Evolutionary conservation across 768 basidiomycete species (phyloP), one percentile per base, ranked within the genome.

Genomic region (Boletus sp.): DNA sequence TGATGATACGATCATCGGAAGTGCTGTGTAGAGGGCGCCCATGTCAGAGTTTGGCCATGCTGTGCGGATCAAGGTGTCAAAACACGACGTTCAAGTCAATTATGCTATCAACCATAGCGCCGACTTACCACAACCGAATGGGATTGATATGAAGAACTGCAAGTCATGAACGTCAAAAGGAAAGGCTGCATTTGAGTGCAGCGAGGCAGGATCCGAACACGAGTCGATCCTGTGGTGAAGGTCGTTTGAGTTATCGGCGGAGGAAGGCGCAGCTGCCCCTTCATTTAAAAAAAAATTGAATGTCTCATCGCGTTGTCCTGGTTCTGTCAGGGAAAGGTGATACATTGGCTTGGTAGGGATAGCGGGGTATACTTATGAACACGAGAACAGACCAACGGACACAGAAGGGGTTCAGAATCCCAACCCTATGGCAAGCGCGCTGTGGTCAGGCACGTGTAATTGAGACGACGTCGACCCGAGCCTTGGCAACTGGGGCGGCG

Each of bases 331-430:
- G 38, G 45, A 52, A 27, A 14, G 21, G 19, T 25, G 38, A 53
- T 37, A 42, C 15, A 50, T 56, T 42, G 17, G 34, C 7, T 38
- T 29, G 17, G 21, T 21, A 41, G 46, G 55, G 46, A 34, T 17
- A 21, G 38, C n/a, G 53, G 50, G 27, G 29, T 23, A n/a, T n/a
- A n/a, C 23, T 8, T 19, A n/a, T 21, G 46, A 30, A 6, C 33
- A n/a, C 52, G 55, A 62, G 5, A 64, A 57, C 59, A 41, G 55
- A 53, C 56, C 46, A 34, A 6, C 9, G n/a, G 33, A 29, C 34
- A 9, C 39, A 11, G 29, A 15, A 47, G 40, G 41, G 34, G 27
- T 25, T 23, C 43, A 21, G 38, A n/a, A 21, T 27, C 9, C 30
- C 46, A 33, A 4, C 34, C 30, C 17, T 41, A 9, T 30, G 37